Evolutionary conservation across 108 stramenopile genomes (phyloP).

Genomic region (Bacterosira constricta): DNA sequence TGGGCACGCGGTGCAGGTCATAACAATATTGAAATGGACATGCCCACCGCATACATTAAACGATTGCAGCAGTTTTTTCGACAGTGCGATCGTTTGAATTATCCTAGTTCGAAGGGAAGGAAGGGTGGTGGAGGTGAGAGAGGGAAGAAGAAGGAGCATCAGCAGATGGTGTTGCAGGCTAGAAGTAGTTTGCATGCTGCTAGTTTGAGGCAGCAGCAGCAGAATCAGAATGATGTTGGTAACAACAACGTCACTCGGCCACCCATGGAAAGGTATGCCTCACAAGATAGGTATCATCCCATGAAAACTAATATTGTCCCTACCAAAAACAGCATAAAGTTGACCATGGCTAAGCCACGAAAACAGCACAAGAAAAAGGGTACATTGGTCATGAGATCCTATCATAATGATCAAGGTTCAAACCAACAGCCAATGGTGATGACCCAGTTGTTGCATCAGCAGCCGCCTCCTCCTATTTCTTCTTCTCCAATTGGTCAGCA

Average conservation of each 20-base stretch:
- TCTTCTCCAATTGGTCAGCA: not conserved
- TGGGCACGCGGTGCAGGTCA: conserved; percentile 80
- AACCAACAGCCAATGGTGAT: not conserved
- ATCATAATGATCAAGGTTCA: not conserved
- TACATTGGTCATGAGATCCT: conserved; percentile 10
- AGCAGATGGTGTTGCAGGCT: not conserved
- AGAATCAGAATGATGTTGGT: not conserved
- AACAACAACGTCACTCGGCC: not conserved
- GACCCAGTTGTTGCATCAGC: too few species aligned
- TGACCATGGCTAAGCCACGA: not conserved
- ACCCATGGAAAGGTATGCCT: not conserved
- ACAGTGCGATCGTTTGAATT: conserved; percentile 35
- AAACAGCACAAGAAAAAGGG: conserved; percentile 30
- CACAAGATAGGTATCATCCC: not conserved
- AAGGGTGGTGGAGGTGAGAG: not conserved
- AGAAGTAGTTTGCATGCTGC: too few species aligned
- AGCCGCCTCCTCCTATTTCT: not conserved
- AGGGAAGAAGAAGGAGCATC: not conserved
- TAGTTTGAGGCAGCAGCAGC: not conserved
- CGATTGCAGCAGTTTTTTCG: conserved; percentile 46
- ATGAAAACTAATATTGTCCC: not conserved
- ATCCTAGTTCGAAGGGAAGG: conserved; percentile 27
- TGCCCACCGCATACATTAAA: conserved; percentile 52
- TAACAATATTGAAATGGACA: conserved; percentile 57
- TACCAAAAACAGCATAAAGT: not conserved